Percentiles rank a stretch among this genome's conserved stretches.
Evolutionary conservation across 805 yeast genomes (phyloP).

Genomic region (Kodamaea sagamina): DNA sequence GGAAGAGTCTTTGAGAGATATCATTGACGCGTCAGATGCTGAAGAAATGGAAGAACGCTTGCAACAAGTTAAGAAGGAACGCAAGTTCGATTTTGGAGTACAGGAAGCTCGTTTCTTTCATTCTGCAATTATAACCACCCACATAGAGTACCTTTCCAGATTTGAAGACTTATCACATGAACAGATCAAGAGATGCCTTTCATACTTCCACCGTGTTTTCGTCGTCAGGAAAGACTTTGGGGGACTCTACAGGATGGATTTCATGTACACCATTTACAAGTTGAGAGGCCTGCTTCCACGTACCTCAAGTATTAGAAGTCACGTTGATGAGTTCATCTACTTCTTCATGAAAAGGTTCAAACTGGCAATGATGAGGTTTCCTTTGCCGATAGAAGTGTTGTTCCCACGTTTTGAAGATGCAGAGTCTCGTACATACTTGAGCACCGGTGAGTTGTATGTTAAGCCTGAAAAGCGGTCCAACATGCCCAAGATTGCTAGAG

Average conservation of each 20-base stretch:
- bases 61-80: constrained; percentile 43
- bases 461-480: constrained; percentile 22
- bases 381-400: constrained; percentile 65
- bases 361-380: constrained; percentile 46
- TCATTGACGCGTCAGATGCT: constrained; percentile 28
- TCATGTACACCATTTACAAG: constrained; percentile 60
- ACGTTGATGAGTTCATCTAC: constrained; percentile 63
- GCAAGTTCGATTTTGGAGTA: constrained; percentile 46
- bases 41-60: constrained; percentile 32
- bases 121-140: constrained; percentile 63
- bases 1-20: constrained; percentile 27
- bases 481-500: constrained; percentile 35
- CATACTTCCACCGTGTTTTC: constrained; percentile 71
- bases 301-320: constrained; percentile 50
- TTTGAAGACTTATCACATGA: constrained; percentile 62
- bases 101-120: constrained; percentile 52
- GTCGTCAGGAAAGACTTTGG: constrained; percentile 59
- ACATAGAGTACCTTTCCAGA: constrained; percentile 59
- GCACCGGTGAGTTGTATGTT: constrained; percentile 55
- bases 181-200: constrained; percentile 62
- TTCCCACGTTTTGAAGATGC: constrained; percentile 58
- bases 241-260: constrained; percentile 68
- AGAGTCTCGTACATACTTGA: constrained; percentile 51
- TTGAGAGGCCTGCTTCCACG: constrained; percentile 50
- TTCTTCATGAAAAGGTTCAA: constrained; percentile 65